Conservation (phyloP, 306 rosid genomes). For the Comarum palustre region DNA sequence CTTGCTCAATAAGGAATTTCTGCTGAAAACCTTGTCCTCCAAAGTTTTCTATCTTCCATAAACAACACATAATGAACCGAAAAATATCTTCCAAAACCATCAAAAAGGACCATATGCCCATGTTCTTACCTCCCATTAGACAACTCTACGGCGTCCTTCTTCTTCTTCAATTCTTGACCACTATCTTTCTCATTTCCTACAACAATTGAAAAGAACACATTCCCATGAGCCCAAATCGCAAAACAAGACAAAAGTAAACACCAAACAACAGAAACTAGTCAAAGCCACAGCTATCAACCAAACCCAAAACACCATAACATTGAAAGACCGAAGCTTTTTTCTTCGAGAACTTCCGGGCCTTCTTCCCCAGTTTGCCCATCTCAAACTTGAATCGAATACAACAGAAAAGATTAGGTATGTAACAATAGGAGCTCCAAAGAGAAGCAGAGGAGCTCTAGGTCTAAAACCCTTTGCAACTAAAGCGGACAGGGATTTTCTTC, state of each 20-base stretch:
- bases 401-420: too few species aligned
- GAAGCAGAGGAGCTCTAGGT: too few species aligned
- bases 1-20: not conserved
- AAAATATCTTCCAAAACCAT: not conserved
- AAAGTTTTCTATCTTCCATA: not conserved
- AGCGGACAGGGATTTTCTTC: too few species aligned
- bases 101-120: slow-evolving; percentile 4
- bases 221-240: slow-evolving; percentile 9
- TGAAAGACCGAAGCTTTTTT: slow-evolving; percentile 39
- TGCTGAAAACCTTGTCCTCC: not conserved
- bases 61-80: not conserved
- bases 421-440: too few species aligned
- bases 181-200: slow-evolving; percentile 36
- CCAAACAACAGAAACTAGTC: not conserved
- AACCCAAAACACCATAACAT: not conserved
- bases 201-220: slow-evolving; percentile 22
- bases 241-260: not conserved
- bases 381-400: not conserved
- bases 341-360: slow-evolving; percentile 87
- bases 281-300: not conserved
- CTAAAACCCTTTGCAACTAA: too few species aligned
- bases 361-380: slow-evolving; percentile 92
- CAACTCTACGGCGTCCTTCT: slow-evolving; percentile 38
- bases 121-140: slow-evolving; percentile 50
- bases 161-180: slow-evolving; percentile 38